phyloP scores from a whole-genome alignment of 345 rosid genomes.

The Dipteronia dyeriana region DNA sequence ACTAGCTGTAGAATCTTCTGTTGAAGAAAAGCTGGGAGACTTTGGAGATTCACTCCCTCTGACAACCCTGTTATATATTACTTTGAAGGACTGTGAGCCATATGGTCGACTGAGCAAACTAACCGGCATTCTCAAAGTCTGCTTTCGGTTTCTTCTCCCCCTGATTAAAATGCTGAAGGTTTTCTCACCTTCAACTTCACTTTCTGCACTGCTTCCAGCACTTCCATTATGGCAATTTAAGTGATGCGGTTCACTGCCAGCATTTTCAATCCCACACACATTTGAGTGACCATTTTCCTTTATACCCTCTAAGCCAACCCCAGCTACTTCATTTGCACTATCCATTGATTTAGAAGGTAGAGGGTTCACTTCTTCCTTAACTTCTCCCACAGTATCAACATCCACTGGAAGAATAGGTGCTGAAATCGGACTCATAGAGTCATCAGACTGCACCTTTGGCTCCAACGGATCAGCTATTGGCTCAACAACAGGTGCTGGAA shows the following conservation, averaged over 20 bases:
- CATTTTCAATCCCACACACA: conserved; percentile 25
- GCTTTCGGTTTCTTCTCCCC: conserved; percentile 87
- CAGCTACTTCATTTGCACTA: conserved; percentile 30
- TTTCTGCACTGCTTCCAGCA: conserved; percentile 39
- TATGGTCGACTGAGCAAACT: conserved; percentile 88
- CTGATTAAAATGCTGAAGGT: conserved; percentile 88
- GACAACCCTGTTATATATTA: conserved; percentile 70
- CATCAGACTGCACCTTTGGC: conserved; percentile 39
- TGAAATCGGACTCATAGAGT: conserved; percentile 31
- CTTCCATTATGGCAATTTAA: conserved; percentile 26
- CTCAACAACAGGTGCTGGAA: conserved; percentile 61
- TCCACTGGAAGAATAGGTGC: conserved; percentile 47
- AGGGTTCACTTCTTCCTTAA: conserved; percentile 40
- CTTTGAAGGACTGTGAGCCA: conserved; percentile 87
- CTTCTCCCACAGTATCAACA: conserved; percentile 48
- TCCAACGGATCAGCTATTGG: conserved; percentile 60
- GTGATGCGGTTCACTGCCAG: conserved; percentile 30
- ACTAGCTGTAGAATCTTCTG: conserved; percentile 43
- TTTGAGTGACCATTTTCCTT: conserved; percentile 44
- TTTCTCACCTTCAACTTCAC: conserved; percentile 58
- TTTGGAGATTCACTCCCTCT: conserved; percentile 78
- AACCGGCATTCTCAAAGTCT: conserved; percentile 87
- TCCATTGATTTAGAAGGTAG: conserved; percentile 39
- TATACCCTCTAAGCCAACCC: conserved; percentile 27
- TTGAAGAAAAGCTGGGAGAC: conserved; percentile 35